Evolutionary conservation across 83 land plant species (phyloP), one percentile per base, ranked within the genome.

Genomic region (Larix sibirica): DNA sequence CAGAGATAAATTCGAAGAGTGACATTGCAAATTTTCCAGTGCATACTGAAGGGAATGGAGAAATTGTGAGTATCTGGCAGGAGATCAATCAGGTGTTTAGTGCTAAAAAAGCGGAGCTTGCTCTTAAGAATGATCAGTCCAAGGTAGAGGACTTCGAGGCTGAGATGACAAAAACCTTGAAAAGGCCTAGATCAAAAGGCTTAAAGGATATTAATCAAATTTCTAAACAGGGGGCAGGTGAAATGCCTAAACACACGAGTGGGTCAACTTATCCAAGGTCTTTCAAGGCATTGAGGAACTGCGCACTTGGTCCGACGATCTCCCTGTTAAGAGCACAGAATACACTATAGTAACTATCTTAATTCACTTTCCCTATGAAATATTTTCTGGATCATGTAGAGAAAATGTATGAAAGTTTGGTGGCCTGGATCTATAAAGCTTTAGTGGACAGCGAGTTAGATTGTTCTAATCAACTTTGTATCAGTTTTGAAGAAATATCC

Each of bases 241-340:
- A 21, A 6, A 71, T 71, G n/a, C 42, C 76, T 71, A 71, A 71
- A 71, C 76, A 71, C 13, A 54, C 24, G 76, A 71, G n/a, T 42
- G 54, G 54, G 24, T 31, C 76, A 42, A 36, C 56, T n/a, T 42
- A n/a, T 71, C 50, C 87, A 24, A 83, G 89, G 92, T 87, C 94
- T 3, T 90, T 87, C 44, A 85, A 62, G 69, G 90, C 88, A 47
- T 20, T 85, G 64, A 83, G 89, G 82, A 62, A 90, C 70, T 86
- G 92, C 40, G 90, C 92, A n/a, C 83, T 92, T 3, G 94, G 94
- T 20, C 94, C 94, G 26, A 87, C 89, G 33, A 83, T 92, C 64
- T 84, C 92, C 40, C 42, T 83, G 6, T 47, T 92, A 66, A 90
- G 94, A 85, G 71, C 87, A 6, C 79, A 86, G 8, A 87, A 86